Evolutionary conservation across 345 rosid species (phyloP).

Genomic region (Gossypium raimondii): DNA sequence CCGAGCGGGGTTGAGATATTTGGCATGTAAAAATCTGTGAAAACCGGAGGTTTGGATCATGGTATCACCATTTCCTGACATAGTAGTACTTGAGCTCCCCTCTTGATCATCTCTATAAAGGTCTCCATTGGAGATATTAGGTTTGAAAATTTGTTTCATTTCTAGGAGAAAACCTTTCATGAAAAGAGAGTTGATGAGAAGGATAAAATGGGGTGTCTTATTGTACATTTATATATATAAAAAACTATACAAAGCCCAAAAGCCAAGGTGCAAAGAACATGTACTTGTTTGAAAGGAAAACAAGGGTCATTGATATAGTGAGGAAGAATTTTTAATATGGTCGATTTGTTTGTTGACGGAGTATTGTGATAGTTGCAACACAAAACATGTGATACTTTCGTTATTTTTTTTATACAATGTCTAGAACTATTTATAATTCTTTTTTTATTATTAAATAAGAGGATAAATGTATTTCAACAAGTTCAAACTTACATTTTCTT

Average conservation of each 20-base stretch:
- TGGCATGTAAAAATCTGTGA: constrained; percentile 21
- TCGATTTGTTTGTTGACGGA: constrained; percentile 23
- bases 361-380: constrained; percentile 18
- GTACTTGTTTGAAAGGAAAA: constrained; percentile 18
- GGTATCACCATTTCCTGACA: constrained; percentile 25
- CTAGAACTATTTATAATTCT: rapidly evolving
- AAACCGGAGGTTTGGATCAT: constrained; percentile 15
- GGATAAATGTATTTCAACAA: no score
- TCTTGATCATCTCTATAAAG: constrained; percentile 35
- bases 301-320: constrained; percentile 11
- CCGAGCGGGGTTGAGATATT: constrained; percentile 50
- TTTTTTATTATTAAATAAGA: no score
- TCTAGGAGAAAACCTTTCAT: constrained; percentile 13
- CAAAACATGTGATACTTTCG: constrained; percentile 34
- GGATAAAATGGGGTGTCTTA: constrained; percentile 7
- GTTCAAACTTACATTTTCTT: no score
- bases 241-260: background rate
- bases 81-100: constrained; percentile 26
- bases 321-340: constrained; percentile 13
- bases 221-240: background rate
- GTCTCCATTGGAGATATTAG: constrained; percentile 1
- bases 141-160: constrained; percentile 26
- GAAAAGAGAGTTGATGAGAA: background rate
- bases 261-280: constrained; percentile 38
- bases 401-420: no score